Evolutionary conservation across 2,329 filamentous ascomycete species (phyloP).

Genomic region (Hymenoscyphus scutula): DNA sequence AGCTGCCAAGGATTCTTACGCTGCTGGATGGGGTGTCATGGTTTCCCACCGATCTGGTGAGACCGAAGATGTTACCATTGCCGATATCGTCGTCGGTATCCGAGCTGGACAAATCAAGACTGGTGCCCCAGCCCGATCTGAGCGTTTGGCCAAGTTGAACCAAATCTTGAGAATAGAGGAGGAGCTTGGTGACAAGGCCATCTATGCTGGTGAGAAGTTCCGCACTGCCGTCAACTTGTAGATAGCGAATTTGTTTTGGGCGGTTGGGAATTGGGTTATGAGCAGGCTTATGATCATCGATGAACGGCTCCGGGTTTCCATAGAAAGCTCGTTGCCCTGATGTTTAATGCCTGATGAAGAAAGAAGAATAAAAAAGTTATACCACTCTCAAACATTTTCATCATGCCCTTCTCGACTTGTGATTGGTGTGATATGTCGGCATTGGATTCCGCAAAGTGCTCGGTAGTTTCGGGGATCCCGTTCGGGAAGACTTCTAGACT

Average conservation of each 20-base stretch:
- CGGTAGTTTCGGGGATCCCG: not conserved
- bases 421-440: not conserved
- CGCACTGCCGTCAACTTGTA: slow-evolving; percentile 86
- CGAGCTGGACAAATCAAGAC: slow-evolving; percentile 99
- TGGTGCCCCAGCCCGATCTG: slow-evolving; percentile 90
- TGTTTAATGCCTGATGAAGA: slow-evolving; percentile 15
- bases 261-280: slow-evolving; percentile 9
- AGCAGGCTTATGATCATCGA: slow-evolving; percentile 14
- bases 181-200: slow-evolving; percentile 86
- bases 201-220: slow-evolving; percentile 93
- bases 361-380: slow-evolving; percentile 24
- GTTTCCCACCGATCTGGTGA: slow-evolving; percentile 98
- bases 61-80: slow-evolving; percentile 99
- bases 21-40: slow-evolving; percentile 97
- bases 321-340: slow-evolving; percentile 1
- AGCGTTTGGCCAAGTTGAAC: slow-evolving; percentile 99
- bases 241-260: slow-evolving; percentile 31
- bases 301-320: slow-evolving; percentile 14
- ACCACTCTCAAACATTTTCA: slow-evolving; percentile 2
- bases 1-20: slow-evolving; percentile 97
- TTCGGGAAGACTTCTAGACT: not conserved
- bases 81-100: slow-evolving; percentile 96
- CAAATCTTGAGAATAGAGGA: slow-evolving; percentile 99
- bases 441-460: not conserved
- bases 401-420: not conserved